Base-by-base conservation (phyloP, 306 rosid genomes). In the Oemleria cerasiformis region DNA sequence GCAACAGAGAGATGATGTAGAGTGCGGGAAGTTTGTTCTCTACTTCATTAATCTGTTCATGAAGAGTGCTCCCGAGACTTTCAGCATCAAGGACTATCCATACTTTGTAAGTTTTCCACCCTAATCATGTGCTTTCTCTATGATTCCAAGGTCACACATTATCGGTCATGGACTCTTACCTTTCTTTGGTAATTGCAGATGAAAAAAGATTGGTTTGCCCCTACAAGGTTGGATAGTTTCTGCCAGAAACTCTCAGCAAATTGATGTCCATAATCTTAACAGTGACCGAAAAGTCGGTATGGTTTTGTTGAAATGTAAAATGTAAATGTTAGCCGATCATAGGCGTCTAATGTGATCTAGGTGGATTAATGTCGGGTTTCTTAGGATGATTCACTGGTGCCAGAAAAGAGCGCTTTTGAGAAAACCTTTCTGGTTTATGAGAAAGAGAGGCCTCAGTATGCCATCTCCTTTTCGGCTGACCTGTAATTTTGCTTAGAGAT, bases 21-120 rank as follows among this genome's bases (percentile, higher is more conserved):
- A 87, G 70, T 91, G 97, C 34, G 97, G 97, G 57, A 82, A 72
- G 70, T 91, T 86, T 40, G 92, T 87, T 79, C 90, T 91, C 72
- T 85, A 84, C 87, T 91, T 82, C 83, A 85, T 87, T 72, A 76
- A 81, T 42, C 74, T 82, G 87, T 91, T 88, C 80, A 54, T 88
- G 80, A 60, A 82, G 39, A 57, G 48, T 43, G 92, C 91, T 5
- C 97, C 96, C 2, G 83, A 84, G 54, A 76, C 84, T 63, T 88
- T 91, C 59, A 82, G 80, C 86, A 76, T 64, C 50, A 68, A 85
- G 51, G 86, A 62, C 59, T 85, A 80, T 63, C 96, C 97, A 38
- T 86, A 87, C 86, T 91, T 91, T 40, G 97, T 91, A 78, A 83
- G 94, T 79, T 62, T 63, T 63, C 54, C 56, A n/a, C 9, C 61